Evolutionary conservation across 2,329 filamentous ascomycete species (phyloP).

Genomic region (Aspergillus pseudoviridinutans): DNA sequence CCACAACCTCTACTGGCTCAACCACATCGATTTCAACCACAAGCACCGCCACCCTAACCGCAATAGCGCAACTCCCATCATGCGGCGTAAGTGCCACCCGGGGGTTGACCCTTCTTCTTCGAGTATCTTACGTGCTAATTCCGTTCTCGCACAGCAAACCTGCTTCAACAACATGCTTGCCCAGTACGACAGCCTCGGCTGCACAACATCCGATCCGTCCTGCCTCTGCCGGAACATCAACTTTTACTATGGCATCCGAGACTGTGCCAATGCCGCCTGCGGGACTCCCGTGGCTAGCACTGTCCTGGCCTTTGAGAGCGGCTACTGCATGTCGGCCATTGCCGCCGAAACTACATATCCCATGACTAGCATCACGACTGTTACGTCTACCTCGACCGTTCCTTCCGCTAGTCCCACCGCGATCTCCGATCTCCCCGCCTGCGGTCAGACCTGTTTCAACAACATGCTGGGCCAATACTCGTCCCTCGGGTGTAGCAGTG

Average conservation of each 20-base stretch:
- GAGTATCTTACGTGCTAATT: not conserved
- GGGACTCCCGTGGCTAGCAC: not conserved
- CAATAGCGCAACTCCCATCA: constrained; percentile 1
- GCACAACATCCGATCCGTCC: not conserved
- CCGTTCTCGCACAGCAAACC: not conserved
- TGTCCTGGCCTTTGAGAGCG: not conserved
- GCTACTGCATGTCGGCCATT: not conserved
- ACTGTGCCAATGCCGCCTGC: constrained; percentile 1
- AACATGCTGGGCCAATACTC: constrained; percentile 1
- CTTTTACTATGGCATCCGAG: constrained; percentile 3
- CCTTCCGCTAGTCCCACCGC: not conserved
- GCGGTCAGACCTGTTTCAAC: constrained; percentile 1
- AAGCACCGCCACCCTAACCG: not conserved
- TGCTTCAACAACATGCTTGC: not conserved
- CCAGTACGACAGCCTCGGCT: constrained; percentile 1
- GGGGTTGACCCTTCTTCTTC: not conserved
- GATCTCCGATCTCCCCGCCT: not conserved
- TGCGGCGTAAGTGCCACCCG: not conserved
- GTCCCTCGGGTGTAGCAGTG: not conserved
- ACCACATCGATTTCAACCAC: not conserved
- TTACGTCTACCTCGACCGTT: not conserved
- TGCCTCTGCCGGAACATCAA: constrained; percentile 1
- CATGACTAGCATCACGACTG: not conserved
- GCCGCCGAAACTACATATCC: not conserved
- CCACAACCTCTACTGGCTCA: not conserved